Conservation (phyloP, 2,329 filamentous ascomycete genomes). For the Aspergillus neoniger region DNA sequence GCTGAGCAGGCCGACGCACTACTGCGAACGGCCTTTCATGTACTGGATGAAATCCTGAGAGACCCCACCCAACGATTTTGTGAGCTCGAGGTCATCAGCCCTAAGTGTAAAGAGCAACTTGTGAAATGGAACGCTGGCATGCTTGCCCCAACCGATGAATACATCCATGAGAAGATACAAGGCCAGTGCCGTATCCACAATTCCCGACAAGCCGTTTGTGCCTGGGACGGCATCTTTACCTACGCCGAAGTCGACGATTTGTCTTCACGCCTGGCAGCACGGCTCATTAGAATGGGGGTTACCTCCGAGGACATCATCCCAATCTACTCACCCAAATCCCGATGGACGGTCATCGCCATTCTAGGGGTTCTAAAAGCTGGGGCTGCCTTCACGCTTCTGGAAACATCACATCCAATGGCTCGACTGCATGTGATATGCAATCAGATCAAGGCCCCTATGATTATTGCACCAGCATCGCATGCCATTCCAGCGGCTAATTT, state of each 20-base stretch:
- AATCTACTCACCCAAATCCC: neutral
- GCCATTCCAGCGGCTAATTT: too few species aligned
- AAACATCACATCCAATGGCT: neutral
- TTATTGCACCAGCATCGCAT: neutral
- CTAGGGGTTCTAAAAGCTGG: neutral
- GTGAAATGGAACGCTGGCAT: neutral
- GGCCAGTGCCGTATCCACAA: neutral
- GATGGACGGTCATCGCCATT: neutral
- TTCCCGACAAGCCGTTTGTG: neutral
- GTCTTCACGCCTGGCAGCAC: neutral
- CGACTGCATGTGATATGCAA: neutral
- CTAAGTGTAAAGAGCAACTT: neutral
- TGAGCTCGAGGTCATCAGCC: neutral
- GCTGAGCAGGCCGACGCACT: neutral
- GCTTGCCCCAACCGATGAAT: neutral
- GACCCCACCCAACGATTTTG: neutral
- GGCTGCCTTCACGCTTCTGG: neutral
- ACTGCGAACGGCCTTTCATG: neutral
- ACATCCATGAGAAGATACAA: neutral
- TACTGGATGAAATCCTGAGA: neutral
- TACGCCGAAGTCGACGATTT: conserved; percentile 14
- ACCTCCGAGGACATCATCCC: neutral
- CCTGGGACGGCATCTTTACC: conserved; percentile 1
- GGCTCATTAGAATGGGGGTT: neutral
- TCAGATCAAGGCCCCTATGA: neutral